These are phyloP conservation scores for Melampsora occidentalis DNA, from an alignment of 1,284 basidiomycete species.

Conservation along the genomic window DNA sequence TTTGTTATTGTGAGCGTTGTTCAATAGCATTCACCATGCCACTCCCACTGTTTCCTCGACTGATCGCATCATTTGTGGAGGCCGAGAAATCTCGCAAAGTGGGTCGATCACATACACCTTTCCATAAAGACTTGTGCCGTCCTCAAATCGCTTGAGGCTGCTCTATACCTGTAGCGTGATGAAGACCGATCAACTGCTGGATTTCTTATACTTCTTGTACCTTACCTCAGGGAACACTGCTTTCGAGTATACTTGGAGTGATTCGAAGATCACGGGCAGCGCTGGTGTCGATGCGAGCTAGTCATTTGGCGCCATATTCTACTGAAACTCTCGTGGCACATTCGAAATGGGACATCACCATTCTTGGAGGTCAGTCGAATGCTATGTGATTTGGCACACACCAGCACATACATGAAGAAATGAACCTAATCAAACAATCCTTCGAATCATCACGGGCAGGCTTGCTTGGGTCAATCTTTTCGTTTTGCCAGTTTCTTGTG, in stretches of 20 bases:
- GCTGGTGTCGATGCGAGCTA: conserved; percentile 18
- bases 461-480: conserved; percentile 50
- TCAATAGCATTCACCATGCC: conserved; percentile 80
- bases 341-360: conserved; percentile 42
- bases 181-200: background rate
- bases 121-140: background rate
- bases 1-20: background rate
- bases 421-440: background rate
- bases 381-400: background rate
- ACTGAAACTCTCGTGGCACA: background rate
- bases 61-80: conserved; percentile 47
- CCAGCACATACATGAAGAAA: background rate
- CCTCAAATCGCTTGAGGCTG: background rate
- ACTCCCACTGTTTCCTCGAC: conserved; percentile 79
- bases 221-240: conserved; percentile 21
- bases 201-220: background rate
- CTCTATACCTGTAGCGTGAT: background rate
- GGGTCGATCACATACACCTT: background rate
- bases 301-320: background rate
- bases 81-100: conserved; percentile 22
- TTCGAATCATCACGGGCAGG: conserved; percentile 37
- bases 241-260: conserved; percentile 14
- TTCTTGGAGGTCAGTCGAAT: conserved; percentile 26
- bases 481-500: conserved; percentile 74
- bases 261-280: conserved; percentile 24